phyloP scores from a whole-genome alignment of 805 yeast species.

The Yarrowia bubula region DNA sequence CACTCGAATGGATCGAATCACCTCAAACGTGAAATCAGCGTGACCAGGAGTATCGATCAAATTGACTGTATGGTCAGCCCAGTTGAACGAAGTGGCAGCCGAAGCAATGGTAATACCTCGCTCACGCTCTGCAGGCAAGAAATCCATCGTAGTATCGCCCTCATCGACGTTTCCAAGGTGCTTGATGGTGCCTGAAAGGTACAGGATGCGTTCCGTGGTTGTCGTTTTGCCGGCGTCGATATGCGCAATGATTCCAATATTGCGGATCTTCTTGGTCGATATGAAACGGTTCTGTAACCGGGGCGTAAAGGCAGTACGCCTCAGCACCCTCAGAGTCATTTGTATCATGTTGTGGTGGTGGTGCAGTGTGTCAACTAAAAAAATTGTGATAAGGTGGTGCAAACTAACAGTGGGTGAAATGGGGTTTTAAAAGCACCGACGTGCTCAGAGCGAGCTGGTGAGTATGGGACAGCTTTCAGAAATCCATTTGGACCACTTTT shows the following conservation, averaged over 20 bases:
- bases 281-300: too few species aligned
- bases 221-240: constrained; percentile 99
- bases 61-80: constrained; percentile 76
- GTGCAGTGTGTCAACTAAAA: too few species aligned
- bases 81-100: constrained; percentile 89
- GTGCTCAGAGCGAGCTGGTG: too few species aligned
- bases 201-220: constrained; percentile 94
- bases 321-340: neutral
- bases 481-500: too few species aligned
- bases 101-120: constrained; percentile 95
- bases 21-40: constrained; percentile 96
- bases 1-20: constrained; percentile 81
- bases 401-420: too few species aligned
- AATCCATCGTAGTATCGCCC: constrained; percentile 96
- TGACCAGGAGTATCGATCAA: constrained; percentile 98
- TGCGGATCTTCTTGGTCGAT: constrained; percentile 48
- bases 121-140: constrained; percentile 80
- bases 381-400: too few species aligned
- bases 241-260: constrained; percentile 97
- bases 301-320: neutral
- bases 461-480: too few species aligned
- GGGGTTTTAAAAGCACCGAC: too few species aligned
- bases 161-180: constrained; percentile 89
- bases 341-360: too few species aligned
- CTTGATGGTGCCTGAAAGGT: constrained; percentile 74